These are phyloP conservation scores for Monosporozyma aerobia DNA, from an alignment of 805 yeast genomes.

Conservation along the genomic window DNA sequence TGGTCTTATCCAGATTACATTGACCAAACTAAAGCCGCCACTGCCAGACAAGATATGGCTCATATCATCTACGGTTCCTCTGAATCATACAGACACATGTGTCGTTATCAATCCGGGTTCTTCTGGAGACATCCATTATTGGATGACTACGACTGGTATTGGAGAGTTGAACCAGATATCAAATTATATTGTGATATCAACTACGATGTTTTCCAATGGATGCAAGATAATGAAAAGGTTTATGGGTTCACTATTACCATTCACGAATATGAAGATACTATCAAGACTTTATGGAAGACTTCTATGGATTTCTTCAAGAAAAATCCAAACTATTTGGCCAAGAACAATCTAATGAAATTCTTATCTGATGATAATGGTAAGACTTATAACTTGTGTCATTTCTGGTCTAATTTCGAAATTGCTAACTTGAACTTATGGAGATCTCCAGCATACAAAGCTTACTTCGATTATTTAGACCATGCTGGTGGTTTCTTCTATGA, in stretches of 20 bases:
- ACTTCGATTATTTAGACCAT: conserved; percentile 57
- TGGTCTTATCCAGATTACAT: conserved; percentile 84
- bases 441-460: conserved; percentile 54
- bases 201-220: conserved; percentile 70
- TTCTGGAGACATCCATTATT: conserved; percentile 65
- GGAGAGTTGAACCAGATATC: conserved; percentile 88
- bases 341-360: conserved; percentile 59
- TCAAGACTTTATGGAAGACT: conserved; percentile 67
- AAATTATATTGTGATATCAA: conserved; percentile 67
- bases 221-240: conserved; percentile 63
- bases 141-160: conserved; percentile 70
- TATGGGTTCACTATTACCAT: conserved; percentile 73
- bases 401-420: conserved; percentile 82
- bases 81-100: conserved; percentile 79
- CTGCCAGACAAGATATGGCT: conserved; percentile 42
- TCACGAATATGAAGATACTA: conserved; percentile 61
- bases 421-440: conserved; percentile 70
- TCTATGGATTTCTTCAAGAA: conserved; percentile 54
- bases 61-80: conserved; percentile 66
- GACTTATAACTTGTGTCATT: conserved; percentile 75
- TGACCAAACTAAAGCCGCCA: conserved; percentile 62
- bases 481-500: conserved; percentile 81
- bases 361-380: conserved; percentile 62
- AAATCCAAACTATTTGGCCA: conserved; percentile 49
- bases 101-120: conserved; percentile 79